Percentiles rank a stretch among this genome's conserved stretches.
phyloP scores from a whole-genome alignment of 352 stramenopile genomes.

The Phytophthora vignae region DNA sequence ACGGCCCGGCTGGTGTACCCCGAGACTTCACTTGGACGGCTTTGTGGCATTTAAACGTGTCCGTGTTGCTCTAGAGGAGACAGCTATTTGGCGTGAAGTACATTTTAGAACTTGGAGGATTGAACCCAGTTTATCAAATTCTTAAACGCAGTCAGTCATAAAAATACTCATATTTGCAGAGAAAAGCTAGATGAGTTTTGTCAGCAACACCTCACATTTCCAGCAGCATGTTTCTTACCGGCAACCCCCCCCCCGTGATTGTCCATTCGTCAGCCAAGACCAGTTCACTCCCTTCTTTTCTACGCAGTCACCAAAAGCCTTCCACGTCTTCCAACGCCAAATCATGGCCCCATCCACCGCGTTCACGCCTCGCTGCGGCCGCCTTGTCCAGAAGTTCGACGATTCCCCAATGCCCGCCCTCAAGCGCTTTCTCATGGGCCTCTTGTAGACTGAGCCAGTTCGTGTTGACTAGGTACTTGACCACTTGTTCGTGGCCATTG shows the following conservation, averaged over 20 bases:
- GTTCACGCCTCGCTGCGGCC: no score
- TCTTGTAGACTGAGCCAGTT: background rate
- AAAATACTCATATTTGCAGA: no score
- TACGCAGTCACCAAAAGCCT: no score
- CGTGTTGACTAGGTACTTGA: background rate
- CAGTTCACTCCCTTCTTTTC: no score
- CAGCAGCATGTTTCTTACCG: no score
- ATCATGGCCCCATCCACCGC: no score
- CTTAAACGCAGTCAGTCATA: no score
- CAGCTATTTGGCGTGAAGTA: background rate
- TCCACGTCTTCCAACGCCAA: no score
- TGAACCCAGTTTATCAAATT: background rate
- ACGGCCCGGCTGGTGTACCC: slow-evolving; percentile 39
- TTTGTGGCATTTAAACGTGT: slow-evolving; percentile 28
- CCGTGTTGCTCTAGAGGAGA: slow-evolving; percentile 13
- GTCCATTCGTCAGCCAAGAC: no score
- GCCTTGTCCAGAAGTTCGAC: background rate
- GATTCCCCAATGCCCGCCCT: background rate
- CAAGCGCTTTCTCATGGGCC: background rate
- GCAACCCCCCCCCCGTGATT: no score
- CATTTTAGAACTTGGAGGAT: background rate
- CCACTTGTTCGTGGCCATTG: background rate
- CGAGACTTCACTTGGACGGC: slow-evolving; percentile 32
- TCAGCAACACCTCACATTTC: no score
- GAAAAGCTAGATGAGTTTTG: no score